Conservation (phyloP, 306 rosid species). For the Acacia confusa region DNA sequence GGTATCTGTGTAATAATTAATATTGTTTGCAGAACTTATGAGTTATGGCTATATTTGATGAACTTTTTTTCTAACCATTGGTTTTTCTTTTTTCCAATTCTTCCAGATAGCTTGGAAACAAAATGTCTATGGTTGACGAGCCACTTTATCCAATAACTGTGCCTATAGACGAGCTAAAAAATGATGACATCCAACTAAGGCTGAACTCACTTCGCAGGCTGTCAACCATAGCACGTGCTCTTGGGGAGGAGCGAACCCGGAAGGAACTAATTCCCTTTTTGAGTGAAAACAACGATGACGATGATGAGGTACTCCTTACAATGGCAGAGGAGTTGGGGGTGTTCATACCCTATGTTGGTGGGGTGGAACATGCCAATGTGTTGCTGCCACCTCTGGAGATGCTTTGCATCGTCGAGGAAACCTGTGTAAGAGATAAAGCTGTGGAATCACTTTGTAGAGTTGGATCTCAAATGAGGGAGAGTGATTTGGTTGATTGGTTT, state of each 20-base stretch:
- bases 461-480: constrained; percentile 84
- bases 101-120: constrained; percentile 36
- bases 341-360: constrained; percentile 80
- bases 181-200: constrained; percentile 83
- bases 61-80: constrained; percentile 12
- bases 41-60: constrained; percentile 12
- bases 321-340: constrained; percentile 90
- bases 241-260: constrained; percentile 81
- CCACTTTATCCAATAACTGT: constrained; percentile 84
- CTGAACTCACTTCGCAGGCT: constrained; percentile 80
- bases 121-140: constrained; percentile 66
- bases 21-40: neutral
- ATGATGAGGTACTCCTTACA: constrained; percentile 86
- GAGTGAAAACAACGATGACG: constrained; percentile 79
- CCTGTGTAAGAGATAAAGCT: constrained; percentile 86
- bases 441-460: constrained; percentile 76
- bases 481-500: constrained; percentile 72
- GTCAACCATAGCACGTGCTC: constrained; percentile 82
- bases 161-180: constrained; percentile 81
- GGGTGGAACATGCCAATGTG: constrained; percentile 75
- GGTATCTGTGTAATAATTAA: neutral
- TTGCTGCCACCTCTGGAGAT: constrained; percentile 80
- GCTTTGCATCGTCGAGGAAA: constrained; percentile 83
- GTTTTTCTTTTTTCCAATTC: neutral
- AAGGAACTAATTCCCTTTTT: constrained; percentile 79